Base-by-base conservation (phyloP, 169 alveolate genomes). In the Amoebophrya sp. region DNA sequence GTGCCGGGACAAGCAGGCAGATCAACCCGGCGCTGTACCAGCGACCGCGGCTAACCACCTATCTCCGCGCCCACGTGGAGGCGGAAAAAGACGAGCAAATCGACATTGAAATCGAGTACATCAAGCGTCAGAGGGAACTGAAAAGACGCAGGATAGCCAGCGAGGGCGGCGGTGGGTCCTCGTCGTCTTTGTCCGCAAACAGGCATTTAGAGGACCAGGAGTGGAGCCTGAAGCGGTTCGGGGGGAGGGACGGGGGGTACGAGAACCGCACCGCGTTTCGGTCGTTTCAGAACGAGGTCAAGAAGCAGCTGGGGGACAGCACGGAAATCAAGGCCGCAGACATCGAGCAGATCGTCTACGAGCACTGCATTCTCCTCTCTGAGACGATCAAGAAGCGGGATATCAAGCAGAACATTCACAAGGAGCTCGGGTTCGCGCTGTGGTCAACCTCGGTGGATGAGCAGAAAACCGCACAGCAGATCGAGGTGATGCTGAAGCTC, bases 11-110 rank as follows among this genome's bases (percentile, higher is more conserved):
- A n/a, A n/a, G n/a, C n/a, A n/a, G n/a, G n/a, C n/a, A n/a, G n/a
- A n/a, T n/a, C n/a, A n/a, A n/a, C n/a, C n/a, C n/a, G n/a, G n/a
- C 18, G 29, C 66, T 66, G 83, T 66, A 66, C 83, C 83, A 66
- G 83, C 83, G 83, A 7, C 83, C 83, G 35, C 83, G 83, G 1
- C 35, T 66, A 25, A 66, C 83, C 2, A 2, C 1, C 10, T 66
- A 66, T 66, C 83, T 66, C 35, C 83, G 83, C 29, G 35, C 83
- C 29, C 83, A 25, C 38, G 83, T 66, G 39, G 83, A 66, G 35
- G 12, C 38, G 39, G 66, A 47, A 47, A n/a, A 25, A 7, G 83
- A 25, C 35, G 83, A 41, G 54, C 54, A 41, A 41, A 41, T 66
- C 38, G 83, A 66, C 32, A 18, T 66, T 3, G 83, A n/a, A 25